Base-by-base conservation (phyloP, 495 filamentous ascomycete species). In the Cenococcum geophilum region DNA sequence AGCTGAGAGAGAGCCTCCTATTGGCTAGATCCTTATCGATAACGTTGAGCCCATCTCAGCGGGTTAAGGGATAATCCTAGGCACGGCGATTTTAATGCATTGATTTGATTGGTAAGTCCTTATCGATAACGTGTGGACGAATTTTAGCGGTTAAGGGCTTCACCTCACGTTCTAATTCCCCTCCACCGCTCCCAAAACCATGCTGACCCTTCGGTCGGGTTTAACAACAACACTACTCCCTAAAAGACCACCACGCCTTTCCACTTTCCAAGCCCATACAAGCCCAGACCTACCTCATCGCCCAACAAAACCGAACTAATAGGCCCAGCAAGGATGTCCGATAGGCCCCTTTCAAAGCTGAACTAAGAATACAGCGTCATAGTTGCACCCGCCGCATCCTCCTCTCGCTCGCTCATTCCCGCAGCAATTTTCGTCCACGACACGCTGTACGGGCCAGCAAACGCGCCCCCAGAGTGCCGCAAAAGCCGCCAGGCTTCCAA, bases 211-310 rank as follows among this genome's bases (percentile, higher is more conserved):
- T 34, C 55, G 2, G 16, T 5, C 36, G 55, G 20, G 36, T 34
- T 57, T 6, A 27, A 6, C 21, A 42, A 16, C 36, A 57, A 43
- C 36, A 57, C 42, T 6, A 4, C 36, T 20, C 36, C 55, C 4
- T 9, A 57, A 62, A 68, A 70, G 40, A 49, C 55, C 25, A 66
- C 56, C 14, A 70, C 49, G 1, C 56, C 32, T n/a, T 55, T 55
- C 36, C 61, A 70, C 45, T 58, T 68, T 14, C 62, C 59, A 18
- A 70, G 53, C 23, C 64, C 66, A 56, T 57, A 70, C 37, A 25
- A 27, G 45, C 57, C 55, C 16, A 57, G 50, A 18, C 10, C 27
- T 20, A 50, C 57, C 23, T 59, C 57, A 11, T 49, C 14, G n/a
- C 56, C 57, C 14, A 71, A 18, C 37, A 71, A 51, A 18, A 50